Conservation (phyloP, 768 basidiomycete species). For the Lanmaoa pseudosensibilis region DNA sequence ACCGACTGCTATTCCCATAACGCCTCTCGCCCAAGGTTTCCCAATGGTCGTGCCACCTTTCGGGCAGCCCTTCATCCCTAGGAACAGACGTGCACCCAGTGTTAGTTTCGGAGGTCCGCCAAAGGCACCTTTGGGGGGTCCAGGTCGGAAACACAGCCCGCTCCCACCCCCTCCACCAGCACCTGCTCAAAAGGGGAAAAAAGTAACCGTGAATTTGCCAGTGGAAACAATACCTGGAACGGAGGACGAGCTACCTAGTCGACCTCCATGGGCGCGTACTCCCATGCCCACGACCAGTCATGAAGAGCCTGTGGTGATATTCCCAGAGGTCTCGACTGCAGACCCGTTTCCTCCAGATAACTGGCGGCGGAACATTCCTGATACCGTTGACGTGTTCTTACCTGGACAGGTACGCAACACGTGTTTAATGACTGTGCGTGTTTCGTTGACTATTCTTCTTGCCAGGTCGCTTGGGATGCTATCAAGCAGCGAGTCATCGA, state of each 20-base stretch:
- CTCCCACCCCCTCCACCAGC: conserved; percentile 40
- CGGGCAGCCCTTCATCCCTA: conserved; percentile 53
- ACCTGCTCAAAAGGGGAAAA: conserved; percentile 56
- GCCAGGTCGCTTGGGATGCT: conserved; percentile 70
- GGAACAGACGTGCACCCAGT: conserved; percentile 64
- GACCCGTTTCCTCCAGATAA: conserved; percentile 66
- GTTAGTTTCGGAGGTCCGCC: conserved; percentile 84
- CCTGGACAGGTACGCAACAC: conserved; percentile 65
- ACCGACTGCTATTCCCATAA: conserved; percentile 54
- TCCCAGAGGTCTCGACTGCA: conserved; percentile 43
- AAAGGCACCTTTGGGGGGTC: conserved; percentile 81
- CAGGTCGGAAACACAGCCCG: conserved; percentile 73
- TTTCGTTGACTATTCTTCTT: conserved; percentile 5
- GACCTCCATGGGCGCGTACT: conserved; percentile 61
- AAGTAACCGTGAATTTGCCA: conserved; percentile 68
- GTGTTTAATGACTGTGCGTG: conserved; percentile 5
- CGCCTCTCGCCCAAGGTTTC: conserved; percentile 60
- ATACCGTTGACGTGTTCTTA: conserved; percentile 75
- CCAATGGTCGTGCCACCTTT: conserved; percentile 49
- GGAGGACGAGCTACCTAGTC: conserved; percentile 40
- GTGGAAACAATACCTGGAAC: conserved; percentile 53
- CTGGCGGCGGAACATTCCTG: conserved; percentile 57
- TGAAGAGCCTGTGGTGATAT: conserved; percentile 23
- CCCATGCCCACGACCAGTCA: conserved; percentile 46
- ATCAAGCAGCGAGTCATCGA: conserved; percentile 74